Evolutionary conservation across 2,329 filamentous ascomycete genomes (phyloP).

Genomic region (Colletotrichum tanaceti): DNA sequence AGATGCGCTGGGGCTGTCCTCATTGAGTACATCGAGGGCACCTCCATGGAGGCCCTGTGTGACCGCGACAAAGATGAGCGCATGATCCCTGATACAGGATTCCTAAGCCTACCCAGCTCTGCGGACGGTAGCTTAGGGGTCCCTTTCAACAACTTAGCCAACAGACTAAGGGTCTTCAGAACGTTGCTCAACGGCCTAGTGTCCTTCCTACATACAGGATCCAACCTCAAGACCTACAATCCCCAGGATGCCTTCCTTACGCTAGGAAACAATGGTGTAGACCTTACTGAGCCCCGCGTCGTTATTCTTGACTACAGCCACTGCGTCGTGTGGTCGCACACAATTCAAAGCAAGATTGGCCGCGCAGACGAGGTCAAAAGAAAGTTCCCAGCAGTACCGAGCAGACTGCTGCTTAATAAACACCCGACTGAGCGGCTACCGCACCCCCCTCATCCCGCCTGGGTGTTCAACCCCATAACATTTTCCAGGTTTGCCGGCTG

Average conservation of each 20-base stretch:
- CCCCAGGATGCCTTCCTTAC: background rate
- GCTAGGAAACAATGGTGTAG: background rate
- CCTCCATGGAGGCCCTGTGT: background rate
- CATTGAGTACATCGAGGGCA: slow-evolving; percentile 10
- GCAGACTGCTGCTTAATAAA: background rate
- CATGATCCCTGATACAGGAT: background rate
- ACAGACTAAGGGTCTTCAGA: background rate
- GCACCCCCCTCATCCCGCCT: background rate
- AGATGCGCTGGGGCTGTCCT: background rate
- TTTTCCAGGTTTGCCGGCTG: background rate
- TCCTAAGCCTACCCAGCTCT: background rate
- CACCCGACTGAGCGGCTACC: background rate
- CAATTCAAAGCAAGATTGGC: background rate
- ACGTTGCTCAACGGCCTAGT: background rate
- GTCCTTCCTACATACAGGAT: background rate
- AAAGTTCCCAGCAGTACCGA: background rate
- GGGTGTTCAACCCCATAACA: background rate
- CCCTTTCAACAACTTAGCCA: background rate
- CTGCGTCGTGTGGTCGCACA: background rate
- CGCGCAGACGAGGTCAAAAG: background rate
- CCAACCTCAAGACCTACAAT: background rate
- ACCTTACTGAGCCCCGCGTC: background rate
- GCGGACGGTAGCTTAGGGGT: background rate
- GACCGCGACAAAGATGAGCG: background rate
- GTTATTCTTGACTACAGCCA: background rate